Base-by-base conservation (phyloP, 495 filamentous ascomycete species). In the Parathielavia hyrcaniae region DNA sequence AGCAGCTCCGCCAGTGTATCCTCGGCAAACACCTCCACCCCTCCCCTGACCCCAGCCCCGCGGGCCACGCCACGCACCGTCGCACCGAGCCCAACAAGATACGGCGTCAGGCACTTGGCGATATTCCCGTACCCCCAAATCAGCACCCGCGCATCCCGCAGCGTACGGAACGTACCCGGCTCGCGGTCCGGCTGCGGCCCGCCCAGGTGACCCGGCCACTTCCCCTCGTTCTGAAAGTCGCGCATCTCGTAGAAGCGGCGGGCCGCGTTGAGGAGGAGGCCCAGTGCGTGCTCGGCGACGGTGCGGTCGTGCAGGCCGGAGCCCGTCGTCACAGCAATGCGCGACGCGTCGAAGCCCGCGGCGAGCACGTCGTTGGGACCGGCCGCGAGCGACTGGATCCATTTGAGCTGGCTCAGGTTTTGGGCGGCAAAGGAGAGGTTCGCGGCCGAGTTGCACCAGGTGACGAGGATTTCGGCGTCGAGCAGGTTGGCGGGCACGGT, bases 111-210 rank as follows among this genome's bases (percentile, higher is more conserved):
- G 62, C 89, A 84, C 75, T 85, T 71, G 45, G 87, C 89, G 53
- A 95, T 95, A 38, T 89, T 90, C 30, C 90, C 90, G 81, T 91
- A 91, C 1, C 90, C 90, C 62, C 93, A 79, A 62, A 96, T 84
- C 19, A 68, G 43, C 2, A 78, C 67, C 22, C 67, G 64, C 16
- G 81, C 79, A 48, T 77, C 77, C 40, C 77, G 72, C 61, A 84
- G 68, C 3, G 80, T 82, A 14, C 75, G 77, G 68, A 84, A 84
- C 20, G 61, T 58, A 23, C 68, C 76, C 39, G 61, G 58, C 12
- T 70, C 69, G 1, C 75, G 68, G 55, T 83, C 80, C 46, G 74
- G 73, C 68, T 82, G 77, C 22, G 80, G 72, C 0, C 81, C 81
- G 61, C 81, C 81, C 5, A 84, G 75, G 51, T 83, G 79, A 9